phyloP scores from a whole-genome alignment of 305 asterid species.

The Stenogyne calaminthoides region DNA sequence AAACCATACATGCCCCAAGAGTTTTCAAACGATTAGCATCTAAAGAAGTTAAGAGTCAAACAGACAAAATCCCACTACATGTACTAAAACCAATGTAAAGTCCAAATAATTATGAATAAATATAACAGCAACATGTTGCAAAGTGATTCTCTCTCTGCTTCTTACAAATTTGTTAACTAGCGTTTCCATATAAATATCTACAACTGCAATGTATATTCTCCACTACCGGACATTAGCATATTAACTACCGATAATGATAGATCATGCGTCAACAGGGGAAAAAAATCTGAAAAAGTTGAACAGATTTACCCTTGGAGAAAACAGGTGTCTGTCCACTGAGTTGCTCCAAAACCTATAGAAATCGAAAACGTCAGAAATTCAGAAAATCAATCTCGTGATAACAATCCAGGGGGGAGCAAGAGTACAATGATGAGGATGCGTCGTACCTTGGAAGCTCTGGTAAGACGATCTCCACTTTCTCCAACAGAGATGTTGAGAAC shows the following conservation, averaged over 20 bases:
- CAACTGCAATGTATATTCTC: background rate
- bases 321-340: slow-evolving; percentile 87
- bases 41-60: background rate
- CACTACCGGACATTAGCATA: background rate
- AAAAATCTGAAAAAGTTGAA: background rate
- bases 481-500: slow-evolving; percentile 88
- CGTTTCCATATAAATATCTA: background rate
- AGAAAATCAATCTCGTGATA: background rate
- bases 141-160: background rate
- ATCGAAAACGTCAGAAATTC: background rate
- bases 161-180: background rate
- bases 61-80: background rate
- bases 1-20: background rate
- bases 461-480: slow-evolving; percentile 91
- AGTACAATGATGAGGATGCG: background rate
- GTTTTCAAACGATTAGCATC: background rate
- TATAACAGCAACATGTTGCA: background rate
- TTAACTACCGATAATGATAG: background rate
- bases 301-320: slow-evolving; percentile 52
- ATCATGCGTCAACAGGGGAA: background rate
- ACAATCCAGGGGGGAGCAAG: background rate
- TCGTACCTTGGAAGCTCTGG: slow-evolving; percentile 80
- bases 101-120: background rate
- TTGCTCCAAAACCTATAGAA: slow-evolving; percentile 72
- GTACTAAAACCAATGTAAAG: background rate